These are phyloP conservation scores for Penicillium odoratum DNA, from an alignment of 495 filamentous ascomycete genomes.

Conservation along the genomic window DNA sequence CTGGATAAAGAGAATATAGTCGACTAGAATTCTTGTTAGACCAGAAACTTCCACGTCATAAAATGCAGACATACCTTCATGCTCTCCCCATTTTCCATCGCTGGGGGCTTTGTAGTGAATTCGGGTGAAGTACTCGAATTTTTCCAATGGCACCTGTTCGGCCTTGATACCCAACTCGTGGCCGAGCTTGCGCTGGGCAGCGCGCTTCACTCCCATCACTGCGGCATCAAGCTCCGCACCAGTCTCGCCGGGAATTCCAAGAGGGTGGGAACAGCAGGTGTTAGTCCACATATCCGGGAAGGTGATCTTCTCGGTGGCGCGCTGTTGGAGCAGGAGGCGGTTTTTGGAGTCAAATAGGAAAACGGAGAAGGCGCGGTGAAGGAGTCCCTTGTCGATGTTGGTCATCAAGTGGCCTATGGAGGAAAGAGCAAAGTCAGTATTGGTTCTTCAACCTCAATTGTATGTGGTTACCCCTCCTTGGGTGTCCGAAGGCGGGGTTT, in stretches of 20 bases:
- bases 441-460: background rate
- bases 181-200: conserved; percentile 87
- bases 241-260: conserved; percentile 88
- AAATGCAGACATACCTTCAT: conserved; percentile 74
- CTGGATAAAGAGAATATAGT: conserved; percentile 99
- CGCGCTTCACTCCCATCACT: conserved; percentile 80
- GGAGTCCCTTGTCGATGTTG: conserved; percentile 92
- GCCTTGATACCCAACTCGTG: conserved; percentile 94
- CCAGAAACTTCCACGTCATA: background rate
- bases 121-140: conserved; percentile 91
- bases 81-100: conserved; percentile 97
- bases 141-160: conserved; percentile 84
- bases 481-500: background rate
- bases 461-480: conserved; percentile 16
- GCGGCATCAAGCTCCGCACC: conserved; percentile 79
- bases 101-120: conserved; percentile 99
- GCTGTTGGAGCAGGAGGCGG: conserved; percentile 90
- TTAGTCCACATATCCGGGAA: conserved; percentile 99
- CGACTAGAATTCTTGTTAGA: conserved; percentile 58
- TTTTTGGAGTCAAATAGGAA: conserved; percentile 94
- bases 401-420: conserved; percentile 89
- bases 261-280: conserved; percentile 97
- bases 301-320: conserved; percentile 96
- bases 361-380: conserved; percentile 96
- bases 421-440: conserved; percentile 1